phyloP scores from a whole-genome alignment of 768 basidiomycete genomes.

The Filobasidium wieringae region DNA sequence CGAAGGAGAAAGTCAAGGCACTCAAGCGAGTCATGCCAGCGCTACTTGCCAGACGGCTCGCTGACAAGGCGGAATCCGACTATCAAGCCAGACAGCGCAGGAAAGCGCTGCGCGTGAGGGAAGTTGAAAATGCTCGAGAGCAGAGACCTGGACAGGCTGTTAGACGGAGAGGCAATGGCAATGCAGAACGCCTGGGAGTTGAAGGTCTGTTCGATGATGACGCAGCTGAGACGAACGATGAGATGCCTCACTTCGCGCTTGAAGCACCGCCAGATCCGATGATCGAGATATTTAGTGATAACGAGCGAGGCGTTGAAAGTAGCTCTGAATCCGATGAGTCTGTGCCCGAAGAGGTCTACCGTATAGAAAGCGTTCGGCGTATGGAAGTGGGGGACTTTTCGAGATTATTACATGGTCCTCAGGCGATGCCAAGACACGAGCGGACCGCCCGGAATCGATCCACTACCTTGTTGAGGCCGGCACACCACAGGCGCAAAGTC shows the following conservation, averaged over 20 bases:
- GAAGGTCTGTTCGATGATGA: slow-evolving; percentile 5
- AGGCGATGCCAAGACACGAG: too few relatives aligned
- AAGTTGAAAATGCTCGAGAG: slow-evolving; percentile 30
- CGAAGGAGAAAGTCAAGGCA: slow-evolving; percentile 29
- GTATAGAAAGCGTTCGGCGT: background rate
- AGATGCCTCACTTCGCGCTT: background rate
- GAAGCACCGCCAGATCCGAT: background rate
- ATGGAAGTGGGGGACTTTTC: slow-evolving; percentile 2
- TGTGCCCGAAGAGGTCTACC: background rate
- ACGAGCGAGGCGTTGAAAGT: background rate
- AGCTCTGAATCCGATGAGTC: background rate
- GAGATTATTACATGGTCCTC: slow-evolving; percentile 1
- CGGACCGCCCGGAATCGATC: background rate
- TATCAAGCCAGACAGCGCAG: slow-evolving; percentile 1
- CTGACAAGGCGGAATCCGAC: slow-evolving; percentile 14
- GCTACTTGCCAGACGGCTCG: slow-evolving; percentile 43
- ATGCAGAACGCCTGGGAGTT: slow-evolving; percentile 14
- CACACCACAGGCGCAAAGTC: too few relatives aligned
- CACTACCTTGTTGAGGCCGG: background rate
- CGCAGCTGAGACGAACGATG: background rate
- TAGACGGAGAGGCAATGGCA: slow-evolving; percentile 20
- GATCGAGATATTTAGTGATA: background rate
- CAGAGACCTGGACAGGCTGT: slow-evolving; percentile 44
- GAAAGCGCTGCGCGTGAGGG: slow-evolving; percentile 13
- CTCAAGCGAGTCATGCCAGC: slow-evolving; percentile 49